Evolutionary conservation across 2,329 filamentous ascomycete species (phyloP).

Genomic region (Diaporthe citri): DNA sequence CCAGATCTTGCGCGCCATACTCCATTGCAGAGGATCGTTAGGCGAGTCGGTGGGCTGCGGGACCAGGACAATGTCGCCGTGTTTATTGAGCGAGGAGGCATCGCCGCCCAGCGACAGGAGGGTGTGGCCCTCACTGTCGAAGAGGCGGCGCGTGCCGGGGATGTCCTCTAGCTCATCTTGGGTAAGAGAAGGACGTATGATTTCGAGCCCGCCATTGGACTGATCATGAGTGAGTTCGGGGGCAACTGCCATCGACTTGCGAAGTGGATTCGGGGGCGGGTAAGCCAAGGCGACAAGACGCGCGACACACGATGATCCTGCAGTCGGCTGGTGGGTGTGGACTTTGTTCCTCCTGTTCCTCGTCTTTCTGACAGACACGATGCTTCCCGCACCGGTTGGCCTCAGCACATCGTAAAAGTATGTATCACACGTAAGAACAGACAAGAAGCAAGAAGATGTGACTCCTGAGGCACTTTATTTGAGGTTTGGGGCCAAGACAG

Average conservation of each 20-base stretch:
- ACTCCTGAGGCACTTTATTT: conserved; percentile 17
- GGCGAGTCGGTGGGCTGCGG: conserved; percentile 66
- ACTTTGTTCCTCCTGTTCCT: background rate
- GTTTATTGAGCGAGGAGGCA: conserved; percentile 41
- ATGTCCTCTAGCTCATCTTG: conserved; percentile 40
- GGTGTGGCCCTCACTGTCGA: conserved; percentile 39
- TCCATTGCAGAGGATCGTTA: conserved; percentile 67
- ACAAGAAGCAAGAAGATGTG: background rate
- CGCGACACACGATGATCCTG: conserved; percentile 27
- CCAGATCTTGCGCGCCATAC: conserved; percentile 60
- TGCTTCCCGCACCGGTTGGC: conserved; percentile 40
- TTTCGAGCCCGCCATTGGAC: conserved; percentile 38
- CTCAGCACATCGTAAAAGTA: conserved; percentile 40
- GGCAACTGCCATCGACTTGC: conserved; percentile 39
- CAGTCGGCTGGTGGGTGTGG: background rate
- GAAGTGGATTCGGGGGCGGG: conserved; percentile 28
- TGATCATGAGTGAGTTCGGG: conserved; percentile 32
- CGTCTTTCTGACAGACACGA: conserved; percentile 31
- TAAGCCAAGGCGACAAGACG: conserved; percentile 12
- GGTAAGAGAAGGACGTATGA: conserved; percentile 38
- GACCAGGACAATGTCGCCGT: conserved; percentile 62
- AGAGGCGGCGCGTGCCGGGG: conserved; percentile 39
- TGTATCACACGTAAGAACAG: background rate
- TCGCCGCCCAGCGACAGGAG: conserved; percentile 38
- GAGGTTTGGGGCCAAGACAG: conserved; percentile 29